Evolutionary conservation across 768 basidiomycete genomes (phyloP).

Genomic region (Hygrophorus pudorinus): DNA sequence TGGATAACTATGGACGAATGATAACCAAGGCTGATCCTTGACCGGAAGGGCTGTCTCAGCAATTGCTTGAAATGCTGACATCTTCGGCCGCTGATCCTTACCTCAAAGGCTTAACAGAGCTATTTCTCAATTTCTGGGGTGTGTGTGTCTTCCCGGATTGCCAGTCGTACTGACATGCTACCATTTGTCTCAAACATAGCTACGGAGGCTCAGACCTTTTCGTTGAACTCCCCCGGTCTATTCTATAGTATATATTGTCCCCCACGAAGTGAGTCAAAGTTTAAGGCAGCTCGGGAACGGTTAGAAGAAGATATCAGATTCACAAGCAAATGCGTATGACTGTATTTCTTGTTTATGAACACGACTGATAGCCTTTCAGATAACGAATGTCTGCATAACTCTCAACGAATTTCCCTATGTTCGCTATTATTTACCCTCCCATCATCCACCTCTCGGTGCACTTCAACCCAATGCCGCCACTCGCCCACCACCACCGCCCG

Average conservation of each 20-base stretch:
- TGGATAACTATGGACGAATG: not conserved
- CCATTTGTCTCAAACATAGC: constrained; percentile 33
- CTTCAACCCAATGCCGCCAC: constrained; percentile 60
- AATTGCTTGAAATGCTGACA: constrained; percentile 65
- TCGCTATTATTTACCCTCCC: constrained; percentile 81
- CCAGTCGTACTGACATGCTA: not conserved
- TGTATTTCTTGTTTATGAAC: not conserved
- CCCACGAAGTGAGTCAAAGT: constrained; percentile 59
- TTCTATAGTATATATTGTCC: constrained; percentile 91
- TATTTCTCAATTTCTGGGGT: constrained; percentile 94
- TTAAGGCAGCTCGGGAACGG: constrained; percentile 57
- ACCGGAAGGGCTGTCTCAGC: constrained; percentile 63
- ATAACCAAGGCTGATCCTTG: not conserved
- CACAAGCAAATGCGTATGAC: constrained; percentile 53
- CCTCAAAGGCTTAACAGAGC: constrained; percentile 70
- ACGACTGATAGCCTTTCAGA: constrained; percentile 29
- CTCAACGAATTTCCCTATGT: constrained; percentile 89
- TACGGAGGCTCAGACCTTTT: constrained; percentile 80
- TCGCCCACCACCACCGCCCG: constrained; percentile 56
- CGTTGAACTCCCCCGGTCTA: constrained; percentile 59
- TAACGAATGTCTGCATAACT: constrained; percentile 82
- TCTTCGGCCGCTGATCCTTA: constrained; percentile 68
- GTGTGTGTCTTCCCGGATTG: constrained; percentile 18
- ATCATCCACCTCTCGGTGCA: constrained; percentile 78
- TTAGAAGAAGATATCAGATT: constrained; percentile 84